Evolutionary conservation across 441 rosid genomes (phyloP), one percentile per base, ranked within the genome.

Genomic region (Populus trichocarpa): DNA sequence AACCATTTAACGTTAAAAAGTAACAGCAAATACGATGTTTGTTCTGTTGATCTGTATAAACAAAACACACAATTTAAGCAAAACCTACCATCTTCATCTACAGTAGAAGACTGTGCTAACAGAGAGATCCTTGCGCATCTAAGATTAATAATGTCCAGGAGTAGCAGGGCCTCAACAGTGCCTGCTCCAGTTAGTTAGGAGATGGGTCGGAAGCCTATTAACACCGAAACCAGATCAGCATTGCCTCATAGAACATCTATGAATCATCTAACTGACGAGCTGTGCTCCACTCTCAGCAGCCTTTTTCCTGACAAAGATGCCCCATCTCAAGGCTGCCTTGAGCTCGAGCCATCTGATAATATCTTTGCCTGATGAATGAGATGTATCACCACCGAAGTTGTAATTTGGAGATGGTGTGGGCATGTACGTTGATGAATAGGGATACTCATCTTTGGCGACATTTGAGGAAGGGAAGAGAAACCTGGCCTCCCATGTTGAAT

Each of bases 291-390:
- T 88, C 87, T 94, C 98, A 5, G 99, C 98, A 6, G 97, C 98
- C 77, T 86, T 93, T 83, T 93, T 91, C 86, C 96, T 81, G 69
- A 94, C 78, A 78, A 96, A 96, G 80, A 94, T 87, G 9, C 99
- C 98, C 97, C 98, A 94, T 78, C 99, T 85, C 75, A 96, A 89
- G 6, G 98, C 98, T 30, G 99, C 98, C 84, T 96, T 96, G 75
- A 96, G 93, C 88, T 96, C 94, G 72, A 96, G 89, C 98, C 99
- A 96, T 64, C 99, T 94, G 8, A 91, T 86, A 73, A 94, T 97
- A 68, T 94, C 95, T 81, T 90, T 40, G 1, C 4, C 50, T 40
- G 50, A 40, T 40, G 50, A 40, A 40, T 40, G 50, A 40, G 50
- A 40, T 40, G 50, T 0, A 40, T 40, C 50, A 0, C 88, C 92